phyloP scores from a whole-genome alignment of 1,139 yeast genomes.

The Geotrichum fermentans region DNA sequence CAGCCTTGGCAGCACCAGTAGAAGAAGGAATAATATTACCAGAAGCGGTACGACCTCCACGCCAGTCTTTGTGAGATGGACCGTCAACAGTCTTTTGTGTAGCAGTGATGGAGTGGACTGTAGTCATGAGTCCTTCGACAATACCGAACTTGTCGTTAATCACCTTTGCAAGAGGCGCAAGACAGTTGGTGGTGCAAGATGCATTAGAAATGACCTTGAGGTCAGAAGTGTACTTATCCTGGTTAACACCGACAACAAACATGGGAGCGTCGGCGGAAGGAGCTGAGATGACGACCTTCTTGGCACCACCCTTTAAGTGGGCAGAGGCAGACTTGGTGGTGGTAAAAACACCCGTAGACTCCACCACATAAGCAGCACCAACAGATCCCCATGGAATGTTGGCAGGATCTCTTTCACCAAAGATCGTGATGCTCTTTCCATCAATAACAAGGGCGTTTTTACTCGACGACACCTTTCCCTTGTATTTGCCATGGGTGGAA shows the following conservation, averaged over 20 bases:
- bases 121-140: slow-evolving; percentile 86
- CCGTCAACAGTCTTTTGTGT: slow-evolving; percentile 90
- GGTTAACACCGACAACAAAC: slow-evolving; percentile 83
- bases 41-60: slow-evolving; percentile 90
- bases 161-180: slow-evolving; percentile 84
- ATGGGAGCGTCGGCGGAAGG: slow-evolving; percentile 86
- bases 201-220: slow-evolving; percentile 74
- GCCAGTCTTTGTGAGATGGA: slow-evolving; percentile 91
- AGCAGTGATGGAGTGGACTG: slow-evolving; percentile 86
- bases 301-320: slow-evolving; percentile 82
- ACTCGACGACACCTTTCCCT: slow-evolving; percentile 60
- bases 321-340: slow-evolving; percentile 68
- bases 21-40: slow-evolving; percentile 88
- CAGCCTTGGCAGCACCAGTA: slow-evolving; percentile 92
- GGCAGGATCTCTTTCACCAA: slow-evolving; percentile 75
- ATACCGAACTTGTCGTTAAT: slow-evolving; percentile 74
- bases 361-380: slow-evolving; percentile 75
- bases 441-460: slow-evolving; percentile 57
- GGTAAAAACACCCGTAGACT: slow-evolving; percentile 89
- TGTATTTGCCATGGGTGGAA: slow-evolving; percentile 75
- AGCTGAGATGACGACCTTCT: slow-evolving; percentile 84
- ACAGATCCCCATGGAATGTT: slow-evolving; percentile 74
- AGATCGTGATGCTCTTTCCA: slow-evolving; percentile 63
- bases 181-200: slow-evolving; percentile 87
- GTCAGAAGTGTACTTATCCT: slow-evolving; percentile 65